These are phyloP conservation scores for Peronospora belbahrii DNA, from an alignment of 352 stramenopile genomes.

Conservation along the genomic window DNA sequence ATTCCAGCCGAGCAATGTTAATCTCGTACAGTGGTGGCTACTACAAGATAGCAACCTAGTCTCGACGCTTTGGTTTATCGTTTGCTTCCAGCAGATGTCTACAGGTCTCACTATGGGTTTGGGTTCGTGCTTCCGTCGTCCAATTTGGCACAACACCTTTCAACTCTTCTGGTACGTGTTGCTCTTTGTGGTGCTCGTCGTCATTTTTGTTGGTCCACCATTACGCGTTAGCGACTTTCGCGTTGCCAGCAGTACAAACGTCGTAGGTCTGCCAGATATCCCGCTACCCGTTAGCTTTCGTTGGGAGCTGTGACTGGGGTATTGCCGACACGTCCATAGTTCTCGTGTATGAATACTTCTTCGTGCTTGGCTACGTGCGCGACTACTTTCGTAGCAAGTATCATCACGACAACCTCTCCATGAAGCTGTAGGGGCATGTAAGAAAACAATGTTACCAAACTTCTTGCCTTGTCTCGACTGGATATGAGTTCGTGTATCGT, in stretches of 20 bases:
- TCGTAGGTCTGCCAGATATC: slow-evolving; percentile 38
- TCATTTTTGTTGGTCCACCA: too few relatives aligned
- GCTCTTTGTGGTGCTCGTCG: slow-evolving; percentile 29
- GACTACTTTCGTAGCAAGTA: slow-evolving; percentile 30
- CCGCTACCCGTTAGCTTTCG: slow-evolving; percentile 38
- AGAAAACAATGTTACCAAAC: too few relatives aligned
- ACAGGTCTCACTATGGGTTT: slow-evolving; percentile 28
- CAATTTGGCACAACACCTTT: slow-evolving; percentile 37
- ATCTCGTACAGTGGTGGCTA: slow-evolving; percentile 41
- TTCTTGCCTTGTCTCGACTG: too few relatives aligned
- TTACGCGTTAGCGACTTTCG: slow-evolving; percentile 39
- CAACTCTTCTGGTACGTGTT: slow-evolving; percentile 36
- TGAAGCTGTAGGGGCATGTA: too few relatives aligned
- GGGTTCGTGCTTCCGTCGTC: slow-evolving; percentile 33
- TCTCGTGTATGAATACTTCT: slow-evolving; percentile 30
- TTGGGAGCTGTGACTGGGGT: slow-evolving; percentile 24
- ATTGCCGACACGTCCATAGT: slow-evolving; percentile 22
- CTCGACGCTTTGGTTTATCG: slow-evolving; percentile 22
- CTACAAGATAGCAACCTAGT: slow-evolving; percentile 37
- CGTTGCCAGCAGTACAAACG: slow-evolving; percentile 43
- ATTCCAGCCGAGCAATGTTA: slow-evolving; percentile 29
- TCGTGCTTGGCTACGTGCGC: slow-evolving; percentile 31
- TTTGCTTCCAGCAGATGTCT: slow-evolving; percentile 33
- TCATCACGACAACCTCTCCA: too few relatives aligned
- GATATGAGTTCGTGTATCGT: too few relatives aligned